phyloP scores from a whole-genome alignment of 768 basidiomycete species.

The Amanita subjunquillea region DNA sequence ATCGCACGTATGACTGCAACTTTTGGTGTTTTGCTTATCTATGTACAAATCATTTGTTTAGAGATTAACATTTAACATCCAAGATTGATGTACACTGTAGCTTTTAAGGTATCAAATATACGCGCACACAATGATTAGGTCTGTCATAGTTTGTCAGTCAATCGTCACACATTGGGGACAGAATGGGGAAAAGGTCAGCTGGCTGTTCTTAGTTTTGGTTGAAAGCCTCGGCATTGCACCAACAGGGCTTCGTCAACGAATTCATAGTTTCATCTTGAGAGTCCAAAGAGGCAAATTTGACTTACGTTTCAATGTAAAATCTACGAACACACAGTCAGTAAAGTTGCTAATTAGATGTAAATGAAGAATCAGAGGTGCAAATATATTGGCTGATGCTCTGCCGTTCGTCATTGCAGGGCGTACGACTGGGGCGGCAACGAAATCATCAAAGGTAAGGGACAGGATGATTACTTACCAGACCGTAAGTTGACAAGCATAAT shows the following conservation, averaged over 20 bases:
- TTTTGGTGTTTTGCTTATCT: neutral
- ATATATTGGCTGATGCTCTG: constrained; percentile 59
- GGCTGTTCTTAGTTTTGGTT: constrained; percentile 54
- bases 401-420: constrained; percentile 47
- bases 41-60: no score
- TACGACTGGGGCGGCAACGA: constrained; percentile 75
- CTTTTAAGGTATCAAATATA: no score
- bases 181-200: constrained; percentile 29
- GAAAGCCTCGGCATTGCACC: constrained; percentile 29
- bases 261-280: constrained; percentile 32
- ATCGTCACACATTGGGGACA: neutral
- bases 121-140: neutral
- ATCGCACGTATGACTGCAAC: constrained; percentile 1
- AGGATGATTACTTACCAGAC: constrained; percentile 19
- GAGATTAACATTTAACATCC: no score
- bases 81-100: no score
- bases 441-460: constrained; percentile 36
- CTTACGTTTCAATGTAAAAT: neutral
- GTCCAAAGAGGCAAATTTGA: neutral
- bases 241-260: constrained; percentile 30
- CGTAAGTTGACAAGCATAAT: constrained; percentile 1
- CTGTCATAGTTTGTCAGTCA: neutral
- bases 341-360: constrained; percentile 1
- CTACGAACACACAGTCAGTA: constrained; percentile 2
- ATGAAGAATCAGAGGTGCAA: constrained; percentile 48